phyloP scores from a whole-genome alignment of 768 basidiomycete genomes.

The Trametes maxima region DNA sequence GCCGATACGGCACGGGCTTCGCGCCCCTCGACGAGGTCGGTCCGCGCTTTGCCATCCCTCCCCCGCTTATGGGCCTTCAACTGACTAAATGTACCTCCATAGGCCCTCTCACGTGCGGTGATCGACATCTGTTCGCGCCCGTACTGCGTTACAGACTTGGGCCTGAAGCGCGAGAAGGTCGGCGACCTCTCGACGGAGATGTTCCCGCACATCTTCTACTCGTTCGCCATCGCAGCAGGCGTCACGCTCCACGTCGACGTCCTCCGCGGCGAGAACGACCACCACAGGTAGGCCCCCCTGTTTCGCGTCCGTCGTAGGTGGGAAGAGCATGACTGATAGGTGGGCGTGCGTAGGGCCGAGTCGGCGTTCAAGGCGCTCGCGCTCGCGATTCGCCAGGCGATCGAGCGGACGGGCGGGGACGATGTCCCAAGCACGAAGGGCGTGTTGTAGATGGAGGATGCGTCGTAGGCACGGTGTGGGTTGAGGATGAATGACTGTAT shows the following conservation, averaged over 20 bases:
- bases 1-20: conserved; percentile 93
- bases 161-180: conserved; percentile 85
- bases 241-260: conserved; percentile 95
- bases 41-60: not conserved
- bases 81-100: not conserved
- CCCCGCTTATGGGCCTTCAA: not conserved
- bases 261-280: conserved; percentile 94
- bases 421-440: conserved; percentile 98
- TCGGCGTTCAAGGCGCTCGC: conserved; percentile 98
- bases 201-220: conserved; percentile 97
- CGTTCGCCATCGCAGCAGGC: conserved; percentile 95
- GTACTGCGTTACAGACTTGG: conserved; percentile 91
- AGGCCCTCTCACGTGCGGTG: conserved; percentile 95
- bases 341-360: conserved; percentile 67
- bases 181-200: conserved; percentile 97
- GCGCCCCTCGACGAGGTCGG: conserved; percentile 95
- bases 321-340: not conserved
- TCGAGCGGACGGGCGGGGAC: conserved; percentile 82
- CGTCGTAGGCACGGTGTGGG: not conserved
- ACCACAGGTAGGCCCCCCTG: conserved; percentile 73
- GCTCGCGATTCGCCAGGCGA: conserved; percentile 93
- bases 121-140: conserved; percentile 98
- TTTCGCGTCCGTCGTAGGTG: not conserved
- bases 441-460: conserved; percentile 57
- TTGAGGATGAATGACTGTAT: not conserved